Percentiles rank a stretch among this genome's conserved stretches.
These are phyloP conservation scores for Lentinus polychrous DNA, from an alignment of 1,284 basidiomycete genomes.

Conservation along the genomic window DNA sequence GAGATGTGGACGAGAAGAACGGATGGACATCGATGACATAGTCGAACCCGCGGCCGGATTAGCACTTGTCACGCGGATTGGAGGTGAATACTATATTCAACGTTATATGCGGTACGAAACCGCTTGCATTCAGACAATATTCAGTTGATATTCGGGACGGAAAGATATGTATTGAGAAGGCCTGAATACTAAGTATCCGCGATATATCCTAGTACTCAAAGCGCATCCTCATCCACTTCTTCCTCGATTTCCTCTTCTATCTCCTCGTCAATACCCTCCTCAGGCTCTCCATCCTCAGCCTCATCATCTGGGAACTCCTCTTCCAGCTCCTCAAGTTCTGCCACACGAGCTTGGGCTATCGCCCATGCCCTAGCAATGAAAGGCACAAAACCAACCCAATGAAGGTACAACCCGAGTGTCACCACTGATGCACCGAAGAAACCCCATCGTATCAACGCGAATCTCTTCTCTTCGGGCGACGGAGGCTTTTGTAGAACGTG, in stretches of 20 bases:
- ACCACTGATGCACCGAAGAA: slow-evolving; percentile 27
- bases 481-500: slow-evolving; percentile 9
- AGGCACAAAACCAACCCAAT: slow-evolving; percentile 9
- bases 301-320: slow-evolving; percentile 10
- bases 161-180: too few species aligned
- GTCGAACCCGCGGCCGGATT: too few species aligned
- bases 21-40: background rate
- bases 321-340: slow-evolving; percentile 15
- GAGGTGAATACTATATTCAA: too few species aligned
- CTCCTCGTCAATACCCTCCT: slow-evolving; percentile 8
- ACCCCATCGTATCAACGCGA: slow-evolving; percentile 27
- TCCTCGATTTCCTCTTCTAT: too few species aligned
- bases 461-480: slow-evolving; percentile 27
- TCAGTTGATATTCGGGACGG: too few species aligned
- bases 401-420: slow-evolving; percentile 18
- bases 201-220: too few species aligned
- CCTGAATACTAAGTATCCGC: too few species aligned
- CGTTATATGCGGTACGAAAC: too few species aligned
- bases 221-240: too few species aligned
- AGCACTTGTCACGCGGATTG: too few species aligned
- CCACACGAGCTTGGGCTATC: slow-evolving; percentile 21
- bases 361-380: slow-evolving; percentile 20
- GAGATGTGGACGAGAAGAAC: background rate
- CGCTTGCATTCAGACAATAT: too few species aligned
- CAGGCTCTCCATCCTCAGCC: slow-evolving; percentile 15